A percentile compares a stretch with the other conserved stretches of the same genome.
Conservation (phyloP, 2,329 filamentous ascomycete species). For the Aureobasidium musti region DNA sequence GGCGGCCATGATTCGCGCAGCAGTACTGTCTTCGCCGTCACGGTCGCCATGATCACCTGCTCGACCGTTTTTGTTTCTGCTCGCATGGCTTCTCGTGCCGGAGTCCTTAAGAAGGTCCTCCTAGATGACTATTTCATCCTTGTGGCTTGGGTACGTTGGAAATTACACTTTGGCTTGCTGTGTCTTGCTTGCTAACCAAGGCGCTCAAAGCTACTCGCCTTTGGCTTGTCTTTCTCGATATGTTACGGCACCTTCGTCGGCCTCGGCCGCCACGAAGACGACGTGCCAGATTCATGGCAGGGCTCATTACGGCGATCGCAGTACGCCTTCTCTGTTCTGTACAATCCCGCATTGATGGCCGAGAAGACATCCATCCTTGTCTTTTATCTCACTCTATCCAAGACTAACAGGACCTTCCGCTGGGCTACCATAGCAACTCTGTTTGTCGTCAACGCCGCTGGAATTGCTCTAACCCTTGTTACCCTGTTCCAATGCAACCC, state of each 20-base stretch:
- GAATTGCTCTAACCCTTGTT: conserved; percentile 76
- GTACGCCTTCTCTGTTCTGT: conserved; percentile 63
- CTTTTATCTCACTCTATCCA: conserved; percentile 83
- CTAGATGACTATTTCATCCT: conserved; percentile 82
- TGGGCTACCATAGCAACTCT: conserved; percentile 81
- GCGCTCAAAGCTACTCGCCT: conserved; percentile 50
- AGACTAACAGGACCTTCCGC: conserved; percentile 74
- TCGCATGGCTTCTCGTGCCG: conserved; percentile 70
- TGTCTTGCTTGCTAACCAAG: neutral
- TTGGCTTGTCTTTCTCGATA: conserved; percentile 68
- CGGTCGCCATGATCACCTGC: conserved; percentile 66
- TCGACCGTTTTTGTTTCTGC: conserved; percentile 74
- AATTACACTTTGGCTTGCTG: neutral
- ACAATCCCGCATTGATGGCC: conserved; percentile 84
- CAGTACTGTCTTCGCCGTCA: conserved; percentile 65
- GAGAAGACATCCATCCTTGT: conserved; percentile 91
- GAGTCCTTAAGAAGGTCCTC: conserved; percentile 69
- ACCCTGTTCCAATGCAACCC: conserved; percentile 87
- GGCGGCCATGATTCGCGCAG: conserved; percentile 34
- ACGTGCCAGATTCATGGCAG: conserved; percentile 58
- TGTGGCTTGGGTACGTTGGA: conserved; percentile 65
- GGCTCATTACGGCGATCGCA: conserved; percentile 58
- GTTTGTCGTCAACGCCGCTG: conserved; percentile 74
- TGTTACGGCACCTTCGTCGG: conserved; percentile 65
- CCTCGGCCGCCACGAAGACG: conserved; percentile 65